A percentile compares a stretch with the other conserved stretches of the same genome.
These are phyloP conservation scores for Colletotrichum shisoi DNA, from an alignment of 2,329 filamentous ascomycete genomes.

Conservation along the genomic window DNA sequence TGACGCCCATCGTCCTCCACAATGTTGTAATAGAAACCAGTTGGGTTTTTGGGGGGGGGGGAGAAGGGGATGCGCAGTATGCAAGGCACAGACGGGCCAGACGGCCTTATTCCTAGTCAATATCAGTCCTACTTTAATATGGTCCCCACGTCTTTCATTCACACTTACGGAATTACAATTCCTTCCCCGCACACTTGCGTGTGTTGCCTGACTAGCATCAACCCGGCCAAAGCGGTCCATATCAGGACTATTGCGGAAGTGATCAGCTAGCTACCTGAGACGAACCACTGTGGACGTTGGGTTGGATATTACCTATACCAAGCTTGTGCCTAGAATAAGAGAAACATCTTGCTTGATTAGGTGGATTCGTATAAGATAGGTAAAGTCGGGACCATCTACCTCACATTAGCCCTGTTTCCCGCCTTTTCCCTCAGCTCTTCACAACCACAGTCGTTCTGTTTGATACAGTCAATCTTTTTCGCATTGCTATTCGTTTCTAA, in stretches of 20 bases:
- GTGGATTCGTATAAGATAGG: neutral
- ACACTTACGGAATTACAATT: neutral
- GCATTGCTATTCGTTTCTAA: neutral
- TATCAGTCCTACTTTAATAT: neutral
- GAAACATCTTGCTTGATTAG: neutral
- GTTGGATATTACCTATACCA: neutral
- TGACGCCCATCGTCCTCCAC: neutral
- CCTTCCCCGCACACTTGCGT: neutral
- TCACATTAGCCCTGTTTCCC: neutral
- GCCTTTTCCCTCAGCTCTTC: neutral
- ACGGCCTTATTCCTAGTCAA: neutral
- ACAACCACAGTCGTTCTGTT: neutral
- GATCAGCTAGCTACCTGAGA: conserved; percentile 9
- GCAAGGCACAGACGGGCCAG: neutral
- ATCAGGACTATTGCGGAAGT: neutral
- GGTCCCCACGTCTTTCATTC: neutral
- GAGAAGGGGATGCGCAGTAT: neutral
- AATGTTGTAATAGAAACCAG: neutral
- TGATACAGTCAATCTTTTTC: neutral
- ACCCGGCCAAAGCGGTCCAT: neutral
- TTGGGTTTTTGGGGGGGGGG: neutral
- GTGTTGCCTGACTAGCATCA: neutral
- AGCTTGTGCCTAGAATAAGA: neutral
- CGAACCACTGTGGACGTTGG: neutral
- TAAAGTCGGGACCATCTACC: neutral